Percentiles rank a stretch among this genome's conserved stretches.
These are phyloP conservation scores for Stachybotrys chartarum DNA, from an alignment of 2,329 filamentous ascomycete species.

Conservation along the genomic window DNA sequence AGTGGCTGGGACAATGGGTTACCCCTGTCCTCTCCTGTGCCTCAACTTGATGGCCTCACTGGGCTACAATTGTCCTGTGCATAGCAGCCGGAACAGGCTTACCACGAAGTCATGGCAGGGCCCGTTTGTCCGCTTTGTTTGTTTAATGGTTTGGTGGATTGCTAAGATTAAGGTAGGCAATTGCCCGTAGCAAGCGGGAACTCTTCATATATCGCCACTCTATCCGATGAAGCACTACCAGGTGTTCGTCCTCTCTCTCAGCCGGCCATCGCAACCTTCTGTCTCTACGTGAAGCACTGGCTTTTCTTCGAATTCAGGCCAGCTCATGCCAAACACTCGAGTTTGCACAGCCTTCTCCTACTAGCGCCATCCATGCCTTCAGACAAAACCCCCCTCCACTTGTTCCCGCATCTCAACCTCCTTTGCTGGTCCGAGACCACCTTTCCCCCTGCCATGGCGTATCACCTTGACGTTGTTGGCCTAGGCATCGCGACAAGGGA, in stretches of 20 bases:
- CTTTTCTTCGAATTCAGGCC: neutral
- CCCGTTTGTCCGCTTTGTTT: too few relatives aligned
- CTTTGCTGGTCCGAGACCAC: neutral
- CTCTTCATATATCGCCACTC: neutral
- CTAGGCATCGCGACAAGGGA: neutral
- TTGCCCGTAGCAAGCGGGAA: neutral
- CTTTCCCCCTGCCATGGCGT: neutral
- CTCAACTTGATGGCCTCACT: neutral
- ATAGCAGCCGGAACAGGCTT: too few relatives aligned
- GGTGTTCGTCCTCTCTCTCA: neutral
- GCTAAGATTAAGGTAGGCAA: neutral
- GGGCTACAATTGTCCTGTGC: neutral
- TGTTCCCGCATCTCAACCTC: neutral
- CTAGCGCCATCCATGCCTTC: neutral
- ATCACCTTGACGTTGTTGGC: neutral
- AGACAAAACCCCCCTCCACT: neutral
- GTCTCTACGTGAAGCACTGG: neutral
- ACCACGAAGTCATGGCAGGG: too few relatives aligned
- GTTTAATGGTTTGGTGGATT: too few relatives aligned
- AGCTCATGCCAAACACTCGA: neutral
- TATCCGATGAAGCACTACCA: neutral
- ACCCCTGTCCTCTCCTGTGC: neutral
- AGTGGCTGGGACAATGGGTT: neutral
- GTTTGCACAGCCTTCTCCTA: neutral
- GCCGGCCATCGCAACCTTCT: neutral